Evolutionary conservation across 495 filamentous ascomycete species (phyloP).

Genomic region (Neurospora africana): DNA sequence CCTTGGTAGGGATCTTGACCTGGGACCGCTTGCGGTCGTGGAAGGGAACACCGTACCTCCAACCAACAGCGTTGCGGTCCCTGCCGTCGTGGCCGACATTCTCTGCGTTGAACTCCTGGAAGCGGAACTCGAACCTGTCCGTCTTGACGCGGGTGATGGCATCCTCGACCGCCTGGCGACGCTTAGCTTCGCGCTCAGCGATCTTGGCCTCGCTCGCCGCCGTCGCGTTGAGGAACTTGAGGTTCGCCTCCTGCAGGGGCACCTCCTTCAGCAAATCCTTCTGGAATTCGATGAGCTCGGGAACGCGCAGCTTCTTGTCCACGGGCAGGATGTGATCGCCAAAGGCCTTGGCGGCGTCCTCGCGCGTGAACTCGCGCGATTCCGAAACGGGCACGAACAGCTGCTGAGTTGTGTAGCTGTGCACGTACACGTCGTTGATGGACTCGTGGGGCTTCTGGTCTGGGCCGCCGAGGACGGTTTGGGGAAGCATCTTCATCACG

Average conservation of each 20-base stretch:
- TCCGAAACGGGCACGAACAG: constrained; percentile 86
- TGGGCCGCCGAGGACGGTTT: constrained; percentile 19
- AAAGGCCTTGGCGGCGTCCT: constrained; percentile 82
- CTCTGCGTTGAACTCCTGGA: constrained; percentile 51
- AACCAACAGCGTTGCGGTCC: constrained; percentile 46
- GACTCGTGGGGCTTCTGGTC: constrained; percentile 52
- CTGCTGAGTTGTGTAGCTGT: constrained; percentile 68
- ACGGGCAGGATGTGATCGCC: constrained; percentile 59
- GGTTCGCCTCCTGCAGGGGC: constrained; percentile 25
- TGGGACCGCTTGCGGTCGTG: constrained; percentile 37
- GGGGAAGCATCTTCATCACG: constrained; percentile 70
- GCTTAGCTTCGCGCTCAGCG: constrained; percentile 31
- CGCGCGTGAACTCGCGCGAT: constrained; percentile 79
- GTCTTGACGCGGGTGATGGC: constrained; percentile 35
- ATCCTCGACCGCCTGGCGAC: constrained; percentile 28
- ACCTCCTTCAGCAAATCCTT: constrained; percentile 24
- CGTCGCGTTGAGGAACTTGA: constrained; percentile 15
- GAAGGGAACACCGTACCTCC: constrained; percentile 42
- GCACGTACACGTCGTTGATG: constrained; percentile 84
- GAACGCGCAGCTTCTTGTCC: constrained; percentile 80
- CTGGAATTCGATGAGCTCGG: constrained; percentile 63
- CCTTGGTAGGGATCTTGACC: constrained; percentile 38
- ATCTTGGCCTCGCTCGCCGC: constrained; percentile 24
- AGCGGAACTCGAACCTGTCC: constrained; percentile 65
- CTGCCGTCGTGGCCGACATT: constrained; percentile 37